A percentile compares a stretch with the other conserved stretches of the same genome.
Conservation (phyloP, 2,329 filamentous ascomycete species). For the Neoscytalidium dimidiatum region DNA sequence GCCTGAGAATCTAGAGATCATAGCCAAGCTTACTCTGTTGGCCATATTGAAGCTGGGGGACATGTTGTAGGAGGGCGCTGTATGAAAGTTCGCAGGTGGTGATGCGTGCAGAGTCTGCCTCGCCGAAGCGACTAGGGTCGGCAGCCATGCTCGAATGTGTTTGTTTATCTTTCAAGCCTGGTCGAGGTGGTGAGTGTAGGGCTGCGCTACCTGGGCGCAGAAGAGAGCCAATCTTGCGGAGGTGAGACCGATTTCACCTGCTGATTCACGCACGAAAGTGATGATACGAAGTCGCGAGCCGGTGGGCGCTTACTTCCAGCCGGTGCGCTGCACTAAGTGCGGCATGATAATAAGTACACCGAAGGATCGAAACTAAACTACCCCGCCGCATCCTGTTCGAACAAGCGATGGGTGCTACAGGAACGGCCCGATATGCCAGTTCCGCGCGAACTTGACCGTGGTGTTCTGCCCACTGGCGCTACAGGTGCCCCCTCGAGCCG, state of each 20-base stretch:
- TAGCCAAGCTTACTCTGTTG: constrained; percentile 23
- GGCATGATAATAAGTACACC: neutral
- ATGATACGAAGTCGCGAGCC: neutral
- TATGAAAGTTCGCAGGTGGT: constrained; percentile 47
- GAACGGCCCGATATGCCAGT: neutral
- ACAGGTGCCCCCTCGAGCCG: neutral
- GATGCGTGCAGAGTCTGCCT: constrained; percentile 55
- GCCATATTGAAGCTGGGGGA: constrained; percentile 34
- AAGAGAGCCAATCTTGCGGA: neutral
- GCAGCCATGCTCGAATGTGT: neutral
- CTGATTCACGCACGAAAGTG: neutral
- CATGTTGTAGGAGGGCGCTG: constrained; percentile 45
- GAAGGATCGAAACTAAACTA: neutral
- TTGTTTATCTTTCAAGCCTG: neutral
- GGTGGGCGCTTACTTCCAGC: neutral
- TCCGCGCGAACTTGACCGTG: neutral
- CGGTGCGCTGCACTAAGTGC: neutral
- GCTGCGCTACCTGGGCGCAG: neutral
- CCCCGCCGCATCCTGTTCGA: neutral
- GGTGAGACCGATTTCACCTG: neutral
- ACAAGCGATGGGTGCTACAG: neutral
- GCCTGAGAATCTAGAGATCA: neutral
- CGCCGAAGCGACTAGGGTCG: constrained; percentile 54
- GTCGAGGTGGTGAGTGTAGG: neutral
- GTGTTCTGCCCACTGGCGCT: neutral